phyloP scores from a whole-genome alignment of 257 asterid genomes.

The Penstemon barbatus region DNA sequence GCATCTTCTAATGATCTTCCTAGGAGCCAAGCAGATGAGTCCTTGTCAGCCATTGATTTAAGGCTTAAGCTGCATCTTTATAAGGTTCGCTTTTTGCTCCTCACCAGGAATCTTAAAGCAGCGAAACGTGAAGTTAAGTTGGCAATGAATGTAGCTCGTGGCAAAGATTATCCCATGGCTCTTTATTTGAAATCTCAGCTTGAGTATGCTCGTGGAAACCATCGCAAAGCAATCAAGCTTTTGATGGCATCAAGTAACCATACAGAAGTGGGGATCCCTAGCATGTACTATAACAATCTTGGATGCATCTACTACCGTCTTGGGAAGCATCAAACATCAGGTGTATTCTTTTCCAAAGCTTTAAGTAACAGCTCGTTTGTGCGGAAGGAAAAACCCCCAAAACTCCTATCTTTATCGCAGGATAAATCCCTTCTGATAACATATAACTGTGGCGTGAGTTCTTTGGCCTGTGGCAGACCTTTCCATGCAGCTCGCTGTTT shows the following conservation, averaged over 20 bases:
- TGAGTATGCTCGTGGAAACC: constrained; percentile 85
- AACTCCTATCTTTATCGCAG: constrained; percentile 61
- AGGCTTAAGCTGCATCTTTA: constrained; percentile 75
- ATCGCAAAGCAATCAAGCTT: constrained; percentile 77
- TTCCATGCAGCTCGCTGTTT: constrained; percentile 76
- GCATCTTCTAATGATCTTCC: constrained; percentile 53
- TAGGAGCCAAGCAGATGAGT: constrained; percentile 60
- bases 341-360: constrained; percentile 74
- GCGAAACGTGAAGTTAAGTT: constrained; percentile 92
- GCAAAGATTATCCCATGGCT: constrained; percentile 70
- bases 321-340: constrained; percentile 73
- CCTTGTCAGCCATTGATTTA: constrained; percentile 53
- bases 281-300: constrained; percentile 81
- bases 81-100: constrained; percentile 77
- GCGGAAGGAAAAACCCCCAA: constrained; percentile 61
- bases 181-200: constrained; percentile 89
- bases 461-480: constrained; percentile 81
- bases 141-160: constrained; percentile 87
- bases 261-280: constrained; percentile 58
- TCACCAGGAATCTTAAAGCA: constrained; percentile 75
- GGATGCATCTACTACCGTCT: constrained; percentile 80
- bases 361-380: constrained; percentile 48
- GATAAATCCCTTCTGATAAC: constrained; percentile 64
- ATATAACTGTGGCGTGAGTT: constrained; percentile 74
- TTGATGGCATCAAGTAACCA: constrained; percentile 66